Percentiles rank a stretch among this genome's conserved stretches.
Evolutionary conservation across 148 eudicot genomes (phyloP).

Genomic region (Euryodendron excelsum): DNA sequence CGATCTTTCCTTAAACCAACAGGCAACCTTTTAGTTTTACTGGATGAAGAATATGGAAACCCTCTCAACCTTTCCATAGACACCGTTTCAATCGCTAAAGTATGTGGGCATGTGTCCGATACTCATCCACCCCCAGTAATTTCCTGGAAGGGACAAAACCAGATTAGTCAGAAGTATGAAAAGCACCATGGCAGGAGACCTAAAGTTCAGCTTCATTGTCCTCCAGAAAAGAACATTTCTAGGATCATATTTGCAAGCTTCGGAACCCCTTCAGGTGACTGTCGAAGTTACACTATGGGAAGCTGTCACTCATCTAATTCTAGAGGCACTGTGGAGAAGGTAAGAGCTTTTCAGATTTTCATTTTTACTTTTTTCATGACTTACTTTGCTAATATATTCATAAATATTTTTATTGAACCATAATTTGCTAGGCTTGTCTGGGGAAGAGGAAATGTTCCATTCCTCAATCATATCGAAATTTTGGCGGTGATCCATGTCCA

Average conservation of each 20-base stretch:
- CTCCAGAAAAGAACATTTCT: constrained; percentile 28
- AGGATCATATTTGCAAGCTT: constrained; percentile 46
- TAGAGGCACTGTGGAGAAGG: constrained; percentile 33
- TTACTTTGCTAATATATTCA: not conserved
- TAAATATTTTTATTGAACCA: not conserved
- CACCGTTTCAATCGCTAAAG: constrained; percentile 35
- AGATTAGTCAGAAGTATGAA: not conserved
- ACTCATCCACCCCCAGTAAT: constrained; percentile 26
- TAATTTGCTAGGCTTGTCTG: constrained; percentile 36
- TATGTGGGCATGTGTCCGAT: constrained; percentile 33
- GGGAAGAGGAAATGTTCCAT: constrained; percentile 34
- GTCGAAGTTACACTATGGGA: constrained; percentile 30
- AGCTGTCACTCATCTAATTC: constrained; percentile 48
- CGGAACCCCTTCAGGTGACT: constrained; percentile 46
- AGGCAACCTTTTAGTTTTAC: constrained; percentile 45
- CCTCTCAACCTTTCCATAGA: constrained; percentile 51
- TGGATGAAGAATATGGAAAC: constrained; percentile 61
- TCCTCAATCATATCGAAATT: constrained; percentile 17
- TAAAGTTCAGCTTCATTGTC: constrained; percentile 36
- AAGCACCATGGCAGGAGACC: constrained; percentile 25
- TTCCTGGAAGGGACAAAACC: constrained; percentile 23
- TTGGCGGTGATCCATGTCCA: constrained; percentile 41
- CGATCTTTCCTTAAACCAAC: constrained; percentile 52
- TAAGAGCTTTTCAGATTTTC: constrained; percentile 20
- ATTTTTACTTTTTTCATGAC: too few species aligned